Evolutionary conservation across 2,329 filamentous ascomycete genomes (phyloP), one percentile per base, ranked within the genome.

Genomic region (Fusarium begoniae): DNA sequence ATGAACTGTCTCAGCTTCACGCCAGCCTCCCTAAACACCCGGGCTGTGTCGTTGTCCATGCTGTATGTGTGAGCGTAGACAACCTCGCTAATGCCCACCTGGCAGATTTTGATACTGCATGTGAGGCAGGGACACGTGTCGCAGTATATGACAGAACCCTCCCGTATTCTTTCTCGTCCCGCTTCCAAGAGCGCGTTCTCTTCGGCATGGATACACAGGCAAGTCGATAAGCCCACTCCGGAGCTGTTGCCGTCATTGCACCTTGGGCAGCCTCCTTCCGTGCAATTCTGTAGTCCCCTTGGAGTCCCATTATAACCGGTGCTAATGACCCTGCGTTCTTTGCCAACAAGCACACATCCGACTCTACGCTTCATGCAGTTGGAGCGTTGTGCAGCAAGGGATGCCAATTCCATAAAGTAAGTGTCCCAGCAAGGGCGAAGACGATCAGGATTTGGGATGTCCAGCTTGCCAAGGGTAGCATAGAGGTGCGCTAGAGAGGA

Each of bases 261-360:
- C 55, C 96, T 89, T 17, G 87, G 85, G 87, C 96, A 99, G 56
- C 96, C 96, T 75, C 96, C 96, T 79, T 97, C 94, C 76, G 93
- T 93, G 84, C 96, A 99, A 84, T 99, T 99, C 63, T 86, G 90
- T 78, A 98, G 87, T 48, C 95, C 92, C 28, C 96, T 89, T 17
- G 96, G 95, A n/a, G 96, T 98, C 70, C 96, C 96, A 83, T 99
- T 99, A 85, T 99, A 99, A 26, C 96, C 96, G 0, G 96, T 99
- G 80, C 92, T 94, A 75, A 98, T 94, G 72, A 99, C 96, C 76
- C 95, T 90, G 78, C 91, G 92, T 79, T 95, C 92, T 72, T 92
- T 88, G 67, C 87, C 86, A 40, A 98, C 95, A 15, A 99, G 88
- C 12, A 98, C 96, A 83, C 95, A 98, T 13, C 96, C 96, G 4